phyloP scores from a whole-genome alignment of 2,329 filamentous ascomycete species.

The Talaromyces sp. region DNA sequence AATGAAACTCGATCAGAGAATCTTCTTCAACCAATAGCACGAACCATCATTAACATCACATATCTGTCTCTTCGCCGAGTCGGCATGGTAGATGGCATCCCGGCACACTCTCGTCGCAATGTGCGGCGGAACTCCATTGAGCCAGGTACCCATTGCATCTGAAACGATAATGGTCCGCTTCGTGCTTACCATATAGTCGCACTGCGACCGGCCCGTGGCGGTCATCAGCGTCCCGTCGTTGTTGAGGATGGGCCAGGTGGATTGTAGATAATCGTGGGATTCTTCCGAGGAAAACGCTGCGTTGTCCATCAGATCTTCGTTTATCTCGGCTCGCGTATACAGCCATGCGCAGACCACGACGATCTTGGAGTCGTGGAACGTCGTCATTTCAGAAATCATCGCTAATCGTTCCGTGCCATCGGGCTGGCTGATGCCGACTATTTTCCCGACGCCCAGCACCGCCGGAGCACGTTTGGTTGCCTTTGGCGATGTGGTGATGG shows the following conservation, averaged over 20 bases:
- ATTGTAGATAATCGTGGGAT: constrained; percentile 1
- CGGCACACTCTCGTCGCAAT: constrained; percentile 7
- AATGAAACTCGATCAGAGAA: constrained; percentile 3
- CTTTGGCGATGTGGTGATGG: not conserved
- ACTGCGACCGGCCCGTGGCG: not conserved
- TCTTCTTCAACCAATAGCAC: constrained; percentile 13
- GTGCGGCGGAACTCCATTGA: not conserved
- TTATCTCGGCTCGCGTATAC: constrained; percentile 9
- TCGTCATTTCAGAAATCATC: constrained; percentile 11
- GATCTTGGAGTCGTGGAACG: constrained; percentile 12
- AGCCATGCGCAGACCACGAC: constrained; percentile 17
- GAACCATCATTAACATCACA: constrained; percentile 9
- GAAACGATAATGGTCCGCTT: constrained; percentile 14
- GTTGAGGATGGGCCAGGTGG: not conserved
- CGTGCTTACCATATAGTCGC: constrained; percentile 16
- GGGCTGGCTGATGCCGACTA: not conserved
- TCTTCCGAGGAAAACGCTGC: not conserved
- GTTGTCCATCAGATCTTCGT: not conserved
- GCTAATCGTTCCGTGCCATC: constrained; percentile 8
- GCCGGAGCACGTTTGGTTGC: not conserved
- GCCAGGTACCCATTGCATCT: not conserved
- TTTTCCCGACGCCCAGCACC: not conserved
- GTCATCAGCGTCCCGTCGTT: not conserved
- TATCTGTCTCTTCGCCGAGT: not conserved
- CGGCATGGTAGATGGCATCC: constrained; percentile 5